Percentiles rank a stretch among this genome's conserved stretches.
Conservation (phyloP, 352 stramenopile species). For the Ophiocytium majus region DNA sequence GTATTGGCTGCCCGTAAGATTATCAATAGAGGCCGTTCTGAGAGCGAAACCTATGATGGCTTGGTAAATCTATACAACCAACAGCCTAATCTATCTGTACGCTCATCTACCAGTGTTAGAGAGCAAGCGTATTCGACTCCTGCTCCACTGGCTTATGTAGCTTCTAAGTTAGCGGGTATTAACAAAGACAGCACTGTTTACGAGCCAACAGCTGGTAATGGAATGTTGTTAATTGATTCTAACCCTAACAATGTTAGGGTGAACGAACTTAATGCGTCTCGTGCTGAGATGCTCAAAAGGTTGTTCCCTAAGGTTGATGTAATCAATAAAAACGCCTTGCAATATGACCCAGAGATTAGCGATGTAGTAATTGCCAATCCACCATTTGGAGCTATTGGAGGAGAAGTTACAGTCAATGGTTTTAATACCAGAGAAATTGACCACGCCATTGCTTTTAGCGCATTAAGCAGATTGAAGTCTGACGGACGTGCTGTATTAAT, state of each 20-base stretch:
- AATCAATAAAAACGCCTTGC: neutral
- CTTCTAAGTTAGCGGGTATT: neutral
- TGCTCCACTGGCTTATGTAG: neutral
- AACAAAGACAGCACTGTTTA: neutral
- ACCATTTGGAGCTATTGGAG: constrained; percentile 8
- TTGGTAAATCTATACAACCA: constrained; percentile 11
- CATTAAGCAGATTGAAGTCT: neutral
- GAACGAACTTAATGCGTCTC: neutral
- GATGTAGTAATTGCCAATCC: neutral
- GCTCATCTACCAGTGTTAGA: neutral
- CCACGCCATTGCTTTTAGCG: neutral
- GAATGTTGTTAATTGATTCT: neutral
- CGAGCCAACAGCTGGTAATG: neutral
- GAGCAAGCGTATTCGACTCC: neutral
- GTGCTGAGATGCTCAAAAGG: neutral
- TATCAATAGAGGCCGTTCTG: too few relatives aligned
- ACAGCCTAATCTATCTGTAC: neutral
- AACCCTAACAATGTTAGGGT: constrained; percentile 1
- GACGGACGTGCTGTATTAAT: neutral
- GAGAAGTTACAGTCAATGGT: neutral
- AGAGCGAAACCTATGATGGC: too few relatives aligned
- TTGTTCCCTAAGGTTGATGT: neutral
- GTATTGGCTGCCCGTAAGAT: too few relatives aligned
- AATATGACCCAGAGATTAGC: neutral
- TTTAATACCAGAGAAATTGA: neutral